Conservation (phyloP, 352 stramenopile genomes). For the Globisporangium lucens region DNA sequence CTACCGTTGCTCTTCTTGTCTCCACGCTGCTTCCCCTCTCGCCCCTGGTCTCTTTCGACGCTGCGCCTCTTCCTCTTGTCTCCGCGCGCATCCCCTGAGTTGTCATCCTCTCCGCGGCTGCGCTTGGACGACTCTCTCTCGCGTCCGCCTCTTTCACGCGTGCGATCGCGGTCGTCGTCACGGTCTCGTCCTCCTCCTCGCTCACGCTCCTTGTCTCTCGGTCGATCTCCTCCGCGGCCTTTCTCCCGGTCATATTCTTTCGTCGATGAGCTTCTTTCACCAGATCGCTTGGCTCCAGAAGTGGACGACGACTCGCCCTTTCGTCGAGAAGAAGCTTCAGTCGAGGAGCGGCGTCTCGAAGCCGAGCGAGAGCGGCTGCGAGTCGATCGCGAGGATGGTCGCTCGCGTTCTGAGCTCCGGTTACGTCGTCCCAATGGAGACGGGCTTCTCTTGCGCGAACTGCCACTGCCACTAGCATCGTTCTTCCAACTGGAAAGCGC, state of each 20-base stretch:
- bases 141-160: constrained; percentile 22
- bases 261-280: constrained; percentile 12
- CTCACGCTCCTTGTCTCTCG: constrained; percentile 23
- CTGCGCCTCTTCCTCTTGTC: constrained; percentile 29
- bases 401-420: constrained; percentile 17
- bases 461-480: constrained; percentile 4
- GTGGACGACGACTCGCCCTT: constrained; percentile 22
- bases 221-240: constrained; percentile 13
- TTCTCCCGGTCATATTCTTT: constrained; percentile 11
- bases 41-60: constrained; percentile 19
- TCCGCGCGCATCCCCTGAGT: constrained; percentile 14
- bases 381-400: constrained; percentile 12
- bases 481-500: constrained; percentile 6
- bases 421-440: constrained; percentile 9
- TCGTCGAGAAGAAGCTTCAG: constrained; percentile 25
- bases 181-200: constrained; percentile 22
- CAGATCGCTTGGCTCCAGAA: constrained; percentile 15
- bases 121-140: constrained; percentile 32
- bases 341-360: constrained; percentile 37
- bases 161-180: constrained; percentile 29
- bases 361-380: constrained; percentile 30
- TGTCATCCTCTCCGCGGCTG: constrained; percentile 21
- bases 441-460: constrained; percentile 7
- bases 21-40: constrained; percentile 25
- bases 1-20: constrained; percentile 27